phyloP scores from a whole-genome alignment of 1,284 basidiomycete species.

The Naganishia sp. region DNA sequence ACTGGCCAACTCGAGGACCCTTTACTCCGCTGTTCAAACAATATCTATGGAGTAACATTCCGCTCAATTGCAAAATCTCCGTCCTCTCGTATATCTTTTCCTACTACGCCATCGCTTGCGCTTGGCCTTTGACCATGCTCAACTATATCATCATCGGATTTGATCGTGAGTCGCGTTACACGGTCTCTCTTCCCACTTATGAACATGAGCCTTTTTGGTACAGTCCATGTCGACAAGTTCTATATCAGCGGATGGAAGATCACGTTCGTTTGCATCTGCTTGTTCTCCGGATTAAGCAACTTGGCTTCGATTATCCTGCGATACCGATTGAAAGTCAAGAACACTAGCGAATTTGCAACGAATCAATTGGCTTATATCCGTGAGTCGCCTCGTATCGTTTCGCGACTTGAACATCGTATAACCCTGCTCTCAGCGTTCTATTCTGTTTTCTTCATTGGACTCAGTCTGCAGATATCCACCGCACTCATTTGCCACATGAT shows the following conservation, averaged over 20 bases:
- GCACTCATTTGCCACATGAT: constrained; percentile 76
- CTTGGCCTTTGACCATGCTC: constrained; percentile 40
- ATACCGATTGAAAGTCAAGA: constrained; percentile 65
- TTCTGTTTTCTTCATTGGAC: constrained; percentile 80
- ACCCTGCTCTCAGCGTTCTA: constrained; percentile 53
- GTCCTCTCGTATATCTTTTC: constrained; percentile 48
- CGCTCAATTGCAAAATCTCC: constrained; percentile 47
- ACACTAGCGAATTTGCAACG: constrained; percentile 18
- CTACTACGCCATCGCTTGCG: constrained; percentile 48
- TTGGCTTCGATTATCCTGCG: constrained; percentile 69
- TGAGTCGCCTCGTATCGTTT: background rate
- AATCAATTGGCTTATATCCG: constrained; percentile 47
- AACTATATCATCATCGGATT: constrained; percentile 47
- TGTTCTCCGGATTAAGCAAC: constrained; percentile 75
- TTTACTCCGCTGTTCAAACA: constrained; percentile 72
- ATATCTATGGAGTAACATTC: constrained; percentile 73
- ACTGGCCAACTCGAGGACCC: constrained; percentile 72
- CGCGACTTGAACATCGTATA: constrained; percentile 23
- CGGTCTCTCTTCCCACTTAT: background rate
- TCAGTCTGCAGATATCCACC: constrained; percentile 70
- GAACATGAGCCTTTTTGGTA: constrained; percentile 24
- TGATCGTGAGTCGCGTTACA: constrained; percentile 2
- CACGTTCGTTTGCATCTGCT: constrained; percentile 66
- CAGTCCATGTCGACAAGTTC: constrained; percentile 43
- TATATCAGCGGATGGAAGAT: constrained; percentile 48